A percentile compares a stretch with the other conserved stretches of the same genome.
These are phyloP conservation scores for Phytophthora hybrid DNA, from an alignment of 352 stramenopile genomes.

Conservation along the genomic window DNA sequence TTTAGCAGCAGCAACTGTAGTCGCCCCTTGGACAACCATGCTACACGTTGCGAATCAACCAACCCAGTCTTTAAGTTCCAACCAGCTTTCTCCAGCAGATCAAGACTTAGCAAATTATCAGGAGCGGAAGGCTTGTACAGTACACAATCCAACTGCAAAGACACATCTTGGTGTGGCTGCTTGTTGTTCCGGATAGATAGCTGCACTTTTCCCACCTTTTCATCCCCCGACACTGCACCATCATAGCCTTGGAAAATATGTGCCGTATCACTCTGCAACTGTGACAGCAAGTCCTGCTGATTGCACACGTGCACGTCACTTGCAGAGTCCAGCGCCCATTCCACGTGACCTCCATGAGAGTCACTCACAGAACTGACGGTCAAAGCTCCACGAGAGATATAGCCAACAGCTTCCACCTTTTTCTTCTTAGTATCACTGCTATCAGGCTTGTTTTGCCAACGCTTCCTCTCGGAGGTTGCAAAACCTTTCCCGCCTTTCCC, in stretches of 20 bases:
- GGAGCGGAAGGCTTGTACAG: constrained; percentile 9
- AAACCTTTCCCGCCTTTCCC: not conserved
- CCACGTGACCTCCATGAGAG: not conserved
- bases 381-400: constrained; percentile 2
- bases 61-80: constrained; percentile 11
- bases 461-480: constrained; percentile 12
- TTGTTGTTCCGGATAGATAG: constrained; percentile 9
- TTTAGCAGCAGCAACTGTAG: constrained; percentile 4
- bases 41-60: not conserved
- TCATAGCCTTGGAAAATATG: constrained; percentile 9
- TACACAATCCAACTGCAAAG: constrained; percentile 5
- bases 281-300: not conserved
- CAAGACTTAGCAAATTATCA: constrained; percentile 20
- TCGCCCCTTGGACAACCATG: constrained; percentile 7
- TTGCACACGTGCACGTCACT: constrained; percentile 22
- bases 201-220: constrained; percentile 5
- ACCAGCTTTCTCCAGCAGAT: constrained; percentile 3
- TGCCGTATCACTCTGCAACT: not conserved
- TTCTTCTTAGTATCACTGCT: not conserved
- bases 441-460: constrained; percentile 18
- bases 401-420: constrained; percentile 7
- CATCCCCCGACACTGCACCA: not conserved
- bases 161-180: constrained; percentile 9
- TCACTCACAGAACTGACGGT: constrained; percentile 12
- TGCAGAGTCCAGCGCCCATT: constrained; percentile 19